Percentiles rank a stretch among this genome's conserved stretches.
Conservation (phyloP, 2,329 filamentous ascomycete genomes). For the Trichoderma sp. region DNA sequence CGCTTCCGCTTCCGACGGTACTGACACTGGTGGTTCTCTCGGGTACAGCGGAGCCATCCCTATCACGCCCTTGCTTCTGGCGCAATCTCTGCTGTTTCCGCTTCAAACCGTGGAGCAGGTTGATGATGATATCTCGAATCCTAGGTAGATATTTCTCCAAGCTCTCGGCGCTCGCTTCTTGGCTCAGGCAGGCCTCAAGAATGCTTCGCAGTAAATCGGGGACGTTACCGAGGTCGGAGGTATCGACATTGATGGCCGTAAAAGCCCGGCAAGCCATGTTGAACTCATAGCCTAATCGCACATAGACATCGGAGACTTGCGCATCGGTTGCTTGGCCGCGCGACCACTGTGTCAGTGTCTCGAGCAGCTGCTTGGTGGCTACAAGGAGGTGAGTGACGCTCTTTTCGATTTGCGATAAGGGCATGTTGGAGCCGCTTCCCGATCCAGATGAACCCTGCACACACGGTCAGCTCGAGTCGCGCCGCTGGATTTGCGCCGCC, state of each 20-base stretch:
- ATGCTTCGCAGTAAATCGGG: constrained; percentile 87
- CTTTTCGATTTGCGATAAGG: constrained; percentile 95
- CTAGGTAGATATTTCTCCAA: constrained; percentile 89
- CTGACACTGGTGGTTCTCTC: constrained; percentile 57
- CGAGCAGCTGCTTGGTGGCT: constrained; percentile 94
- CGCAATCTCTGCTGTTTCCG: constrained; percentile 89
- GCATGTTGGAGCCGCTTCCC: constrained; percentile 65
- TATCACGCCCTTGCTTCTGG: constrained; percentile 58
- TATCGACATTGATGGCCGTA: constrained; percentile 94
- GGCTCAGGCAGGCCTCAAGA: constrained; percentile 91
- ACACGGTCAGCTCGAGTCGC: constrained; percentile 25
- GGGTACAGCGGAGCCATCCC: constrained; percentile 40
- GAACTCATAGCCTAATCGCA: constrained; percentile 96
- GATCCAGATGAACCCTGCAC: constrained; percentile 47
- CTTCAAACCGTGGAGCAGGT: constrained; percentile 90
- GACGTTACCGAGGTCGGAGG: constrained; percentile 88
- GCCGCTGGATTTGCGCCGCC: background rate
- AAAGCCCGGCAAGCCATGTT: constrained; percentile 98
- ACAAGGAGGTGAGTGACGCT: constrained; percentile 97
- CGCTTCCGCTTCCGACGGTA: constrained; percentile 54
- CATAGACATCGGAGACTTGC: constrained; percentile 97
- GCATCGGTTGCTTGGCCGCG: constrained; percentile 86
- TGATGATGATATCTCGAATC: constrained; percentile 98
- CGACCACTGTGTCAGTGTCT: constrained; percentile 97
- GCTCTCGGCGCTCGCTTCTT: constrained; percentile 91